phyloP scores from a whole-genome alignment of 2,329 filamentous ascomycete genomes.

The Scleromitrula shiraiana region DNA sequence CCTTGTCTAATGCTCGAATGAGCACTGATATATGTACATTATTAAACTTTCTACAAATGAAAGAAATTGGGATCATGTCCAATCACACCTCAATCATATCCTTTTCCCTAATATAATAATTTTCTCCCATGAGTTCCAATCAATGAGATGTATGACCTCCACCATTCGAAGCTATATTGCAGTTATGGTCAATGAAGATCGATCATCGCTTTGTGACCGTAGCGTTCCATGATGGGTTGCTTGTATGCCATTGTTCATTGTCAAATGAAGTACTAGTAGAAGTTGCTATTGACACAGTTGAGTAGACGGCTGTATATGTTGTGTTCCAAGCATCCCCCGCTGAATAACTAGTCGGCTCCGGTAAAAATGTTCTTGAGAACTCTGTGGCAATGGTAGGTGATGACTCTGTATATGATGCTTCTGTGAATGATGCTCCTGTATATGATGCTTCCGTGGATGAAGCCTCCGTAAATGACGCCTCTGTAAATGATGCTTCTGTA shows the following conservation, averaged over 20 bases:
- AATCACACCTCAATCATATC: no score
- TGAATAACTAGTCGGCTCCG: neutral
- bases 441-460: neutral
- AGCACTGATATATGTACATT: neutral
- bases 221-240: constrained; percentile 24
- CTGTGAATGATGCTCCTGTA: neutral
- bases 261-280: constrained; percentile 18
- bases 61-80: no score
- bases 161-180: no score
- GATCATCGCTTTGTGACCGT: constrained; percentile 1
- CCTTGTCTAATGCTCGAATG: neutral
- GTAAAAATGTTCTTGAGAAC: neutral
- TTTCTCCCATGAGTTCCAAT: no score
- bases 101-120: no score
- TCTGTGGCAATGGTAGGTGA: neutral
- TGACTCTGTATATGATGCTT: neutral
- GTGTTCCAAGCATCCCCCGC: constrained; percentile 1
- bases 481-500: neutral
- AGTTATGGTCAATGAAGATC: neutral
- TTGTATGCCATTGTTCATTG: constrained; percentile 28
- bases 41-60: neutral
- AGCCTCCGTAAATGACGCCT: neutral
- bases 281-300: constrained; percentile 5
- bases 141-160: no score
- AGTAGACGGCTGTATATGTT: constrained; percentile 2